Conservation (phyloP, 2,329 filamentous ascomycete species). For the Trichophyton simii region DNA sequence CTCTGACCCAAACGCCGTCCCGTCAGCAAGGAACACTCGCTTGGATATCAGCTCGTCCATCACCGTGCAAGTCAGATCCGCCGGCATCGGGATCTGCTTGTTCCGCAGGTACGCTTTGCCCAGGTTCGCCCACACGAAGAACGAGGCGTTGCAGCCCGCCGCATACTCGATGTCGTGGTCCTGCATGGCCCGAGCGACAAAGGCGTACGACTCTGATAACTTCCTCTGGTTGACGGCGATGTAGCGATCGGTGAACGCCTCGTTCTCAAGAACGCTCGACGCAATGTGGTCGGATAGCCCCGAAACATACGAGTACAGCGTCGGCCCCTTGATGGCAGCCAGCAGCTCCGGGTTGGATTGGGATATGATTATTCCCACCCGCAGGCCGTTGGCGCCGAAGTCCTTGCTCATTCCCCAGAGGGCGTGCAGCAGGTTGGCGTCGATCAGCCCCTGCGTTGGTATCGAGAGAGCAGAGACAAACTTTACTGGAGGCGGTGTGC, state of each 20-base stretch:
- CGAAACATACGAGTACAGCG: slow-evolving; percentile 38
- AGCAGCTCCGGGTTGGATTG: slow-evolving; percentile 28
- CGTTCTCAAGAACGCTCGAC: slow-evolving; percentile 35
- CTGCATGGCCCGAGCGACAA: slow-evolving; percentile 28
- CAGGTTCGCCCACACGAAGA: slow-evolving; percentile 46
- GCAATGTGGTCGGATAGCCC: slow-evolving; percentile 33
- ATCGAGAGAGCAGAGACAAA: slow-evolving; percentile 40
- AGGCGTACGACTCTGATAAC: slow-evolving; percentile 31
- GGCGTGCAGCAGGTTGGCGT: slow-evolving; percentile 40
- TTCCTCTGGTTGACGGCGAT: slow-evolving; percentile 32
- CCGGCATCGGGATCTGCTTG: slow-evolving; percentile 12
- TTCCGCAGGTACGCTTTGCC: slow-evolving; percentile 19
- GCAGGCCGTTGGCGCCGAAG: slow-evolving; percentile 46
- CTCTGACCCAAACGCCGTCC: slow-evolving; percentile 27
- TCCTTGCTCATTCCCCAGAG: slow-evolving; percentile 38
- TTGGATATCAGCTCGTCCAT: slow-evolving; percentile 27
- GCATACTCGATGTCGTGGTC: slow-evolving; percentile 36
- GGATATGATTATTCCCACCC: slow-evolving; percentile 30
- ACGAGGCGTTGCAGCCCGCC: slow-evolving; percentile 41
- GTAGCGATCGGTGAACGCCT: slow-evolving; percentile 34
- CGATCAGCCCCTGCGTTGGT: slow-evolving; percentile 33
- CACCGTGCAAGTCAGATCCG: slow-evolving; percentile 18
- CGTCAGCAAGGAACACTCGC: slow-evolving; percentile 27
- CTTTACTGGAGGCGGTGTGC: slow-evolving; percentile 17
- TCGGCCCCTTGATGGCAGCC: slow-evolving; percentile 27